Evolutionary conservation across 2,329 filamentous ascomycete species (phyloP).

Genomic region (Clonostachys solani): DNA sequence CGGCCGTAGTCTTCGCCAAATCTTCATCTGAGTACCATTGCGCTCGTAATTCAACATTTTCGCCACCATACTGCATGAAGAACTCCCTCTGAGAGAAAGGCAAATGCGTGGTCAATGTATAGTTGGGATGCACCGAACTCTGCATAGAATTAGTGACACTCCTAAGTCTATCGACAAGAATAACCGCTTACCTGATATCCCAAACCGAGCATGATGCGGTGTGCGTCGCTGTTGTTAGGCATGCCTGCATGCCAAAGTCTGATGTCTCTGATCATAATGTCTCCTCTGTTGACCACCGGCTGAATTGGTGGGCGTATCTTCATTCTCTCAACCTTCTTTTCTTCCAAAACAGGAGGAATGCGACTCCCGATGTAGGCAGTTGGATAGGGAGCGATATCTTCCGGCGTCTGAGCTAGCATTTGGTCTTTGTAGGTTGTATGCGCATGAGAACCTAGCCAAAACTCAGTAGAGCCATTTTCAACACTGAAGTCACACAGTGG

Average conservation of each 20-base stretch:
- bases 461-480: not conserved
- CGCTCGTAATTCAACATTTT: not conserved
- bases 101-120: not conserved
- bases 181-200: not conserved
- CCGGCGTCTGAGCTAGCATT: not conserved
- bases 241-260: not conserved
- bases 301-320: not conserved
- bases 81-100: not conserved
- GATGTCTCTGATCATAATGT: not conserved
- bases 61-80: not conserved
- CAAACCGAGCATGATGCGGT: not conserved
- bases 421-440: not conserved
- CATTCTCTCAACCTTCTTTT: not conserved
- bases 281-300: not conserved
- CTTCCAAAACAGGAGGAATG: not conserved
- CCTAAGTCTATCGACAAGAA: not conserved
- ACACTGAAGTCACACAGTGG: not conserved
- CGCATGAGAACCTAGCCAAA: not conserved
- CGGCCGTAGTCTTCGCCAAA: not conserved
- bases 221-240: not conserved
- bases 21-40: not conserved
- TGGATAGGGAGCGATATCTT: not conserved
- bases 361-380: not conserved
- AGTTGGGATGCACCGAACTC: not conserved
- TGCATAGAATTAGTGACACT: not conserved